Base-by-base conservation (phyloP, 2,329 filamentous ascomycete genomes). In the Aaosphaeria pasadenensis region DNA sequence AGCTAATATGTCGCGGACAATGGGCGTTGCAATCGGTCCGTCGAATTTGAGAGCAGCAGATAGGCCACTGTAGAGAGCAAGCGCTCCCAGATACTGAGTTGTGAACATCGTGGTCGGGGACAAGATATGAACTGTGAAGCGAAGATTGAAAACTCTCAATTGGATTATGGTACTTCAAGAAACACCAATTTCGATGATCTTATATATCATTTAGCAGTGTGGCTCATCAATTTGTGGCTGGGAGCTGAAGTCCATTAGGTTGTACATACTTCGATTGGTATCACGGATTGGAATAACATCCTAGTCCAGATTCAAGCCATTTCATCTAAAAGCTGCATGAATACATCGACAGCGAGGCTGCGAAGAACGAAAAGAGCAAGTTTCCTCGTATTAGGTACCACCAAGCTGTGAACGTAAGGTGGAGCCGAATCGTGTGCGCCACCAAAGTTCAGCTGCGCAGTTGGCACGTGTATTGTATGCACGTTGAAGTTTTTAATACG, bases 11-110 rank as follows among this genome's bases (percentile, higher is more conserved):
- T 51, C 33, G 9, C 9, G 38, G 13, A 46, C 32, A 1, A 47
- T 36, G 5, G 48, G 46, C 39, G 50, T 55, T 35, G 48, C 47
- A 11, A 36, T 17, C n/a, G 53, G 53, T 11, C 51, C 47, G 30
- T 52, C 38, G 11, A 50, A 45, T n/a, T 36, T 38, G 11, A 51
- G 24, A 9, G 50, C 47, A 40, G 28, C 38, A 2, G 38, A 39
- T 7, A 46, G 11, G 7, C 13, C 39, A 11, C 24, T 30, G 6
- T 45, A 40, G 38, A 9, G n/a, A 11, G 6, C 11, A n/a, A 46
- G 30, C 7, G 44, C 29, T 24, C 9, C 39, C 33, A 36, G n/a
- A 9, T 9, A 36, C 33, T 9, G 33, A 9, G 33, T 9, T 36
- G 33, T 9, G 33, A 36, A 36, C 17, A 24, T 24, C 17, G 17